Evolutionary conservation across 306 rosid species (phyloP), one percentile per base, ranked within the genome.

Genomic region (Leucaena leucocephala): DNA sequence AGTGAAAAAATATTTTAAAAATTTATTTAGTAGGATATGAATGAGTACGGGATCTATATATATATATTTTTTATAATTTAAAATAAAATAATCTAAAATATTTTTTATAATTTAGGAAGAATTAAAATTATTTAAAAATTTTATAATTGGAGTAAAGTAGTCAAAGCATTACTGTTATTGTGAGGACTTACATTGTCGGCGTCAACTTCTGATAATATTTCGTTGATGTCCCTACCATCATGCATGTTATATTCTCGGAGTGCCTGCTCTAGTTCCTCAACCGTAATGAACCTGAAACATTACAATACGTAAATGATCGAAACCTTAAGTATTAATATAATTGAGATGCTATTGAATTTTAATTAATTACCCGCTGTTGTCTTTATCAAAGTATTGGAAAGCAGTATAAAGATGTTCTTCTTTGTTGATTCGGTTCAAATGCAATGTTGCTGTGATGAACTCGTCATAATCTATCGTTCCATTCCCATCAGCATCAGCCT

Each of bases 401-500:
- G 99, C 99, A 43, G 99, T 93, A 68, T 96, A 96, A 49, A 96
- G 92, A 80, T 91, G 99, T 59, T 96, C 99, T 87, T 93, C 99
- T 89, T 87, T 90, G 75, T 96, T 97, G 96, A 91, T 68, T 68
- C 98, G 82, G 86, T 96, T 96, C 91, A 96, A 67, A 86, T 93
- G 98, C 97, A 96, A 85, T 17, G 99, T 96, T 76, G 99, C 99
- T 48, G 99, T 84, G 85, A 96, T 96, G 91, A 96, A 96, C 78
- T 93, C 99, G 2, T 93, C 99, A 8, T 96, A 96, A 83, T 96
- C 98, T 82, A 96, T 96, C 36, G 89, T 83, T 72, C 99, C 99
- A 52, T 96, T 88, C n/a, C 99, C 98, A 84, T 96, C 99, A 9
- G 96, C 98, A 83, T 96, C 99, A 50, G 98, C 99, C 98, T 94